These are phyloP conservation scores for Pilobolus umbonatus DNA, from an alignment of 192 early-diverging fungal species.

Conservation along the genomic window DNA sequence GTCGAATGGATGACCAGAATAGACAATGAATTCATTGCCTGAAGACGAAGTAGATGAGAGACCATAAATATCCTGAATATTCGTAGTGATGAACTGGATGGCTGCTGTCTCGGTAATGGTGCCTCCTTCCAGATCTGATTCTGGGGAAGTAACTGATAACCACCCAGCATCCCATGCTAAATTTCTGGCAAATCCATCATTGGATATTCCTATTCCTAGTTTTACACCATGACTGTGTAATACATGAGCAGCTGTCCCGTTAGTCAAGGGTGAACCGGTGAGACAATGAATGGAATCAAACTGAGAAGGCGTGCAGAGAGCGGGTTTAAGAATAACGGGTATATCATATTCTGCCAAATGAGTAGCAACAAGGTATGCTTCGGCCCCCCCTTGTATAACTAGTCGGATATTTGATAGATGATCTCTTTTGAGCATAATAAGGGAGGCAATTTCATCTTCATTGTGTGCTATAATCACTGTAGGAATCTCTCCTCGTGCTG, in stretches of 20 bases:
- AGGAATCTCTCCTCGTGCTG: constrained; percentile 48
- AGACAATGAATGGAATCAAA: constrained; percentile 65
- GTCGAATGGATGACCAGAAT: constrained; percentile 60
- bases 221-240: constrained; percentile 58
- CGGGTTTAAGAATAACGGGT: constrained; percentile 59
- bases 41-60: constrained; percentile 7
- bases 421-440: constrained; percentile 54
- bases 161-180: constrained; percentile 79
- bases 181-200: constrained; percentile 51
- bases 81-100: constrained; percentile 65
- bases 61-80: constrained; percentile 62
- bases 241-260: constrained; percentile 49
- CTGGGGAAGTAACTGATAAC: constrained; percentile 39
- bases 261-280: constrained; percentile 47
- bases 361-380: constrained; percentile 60
- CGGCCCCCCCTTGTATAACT: constrained; percentile 57
- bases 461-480: constrained; percentile 41
- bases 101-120: constrained; percentile 54
- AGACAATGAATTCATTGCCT: constrained; percentile 47
- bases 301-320: constrained; percentile 55
- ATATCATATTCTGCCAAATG: constrained; percentile 50
- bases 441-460: constrained; percentile 61
- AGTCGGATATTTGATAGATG: constrained; percentile 41
- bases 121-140: constrained; percentile 18
- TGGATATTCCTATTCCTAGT: constrained; percentile 47